A percentile compares a stretch with the other conserved stretches of the same genome.
phyloP scores from a whole-genome alignment of 2,329 filamentous ascomycete species.

The Aspergillus sp. region DNA sequence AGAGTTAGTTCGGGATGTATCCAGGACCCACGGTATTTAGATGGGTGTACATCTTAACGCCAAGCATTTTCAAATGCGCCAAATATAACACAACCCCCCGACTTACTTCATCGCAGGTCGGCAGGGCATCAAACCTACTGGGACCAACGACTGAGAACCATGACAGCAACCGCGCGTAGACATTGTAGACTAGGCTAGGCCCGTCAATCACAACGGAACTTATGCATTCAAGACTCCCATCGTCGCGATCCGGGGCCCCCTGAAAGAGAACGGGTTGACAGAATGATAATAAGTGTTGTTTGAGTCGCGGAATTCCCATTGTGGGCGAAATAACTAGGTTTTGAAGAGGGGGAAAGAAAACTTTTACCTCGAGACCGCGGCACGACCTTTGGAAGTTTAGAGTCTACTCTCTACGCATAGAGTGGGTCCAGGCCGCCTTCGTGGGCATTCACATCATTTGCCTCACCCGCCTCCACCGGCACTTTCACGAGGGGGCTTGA shows the following conservation, averaged over 20 bases:
- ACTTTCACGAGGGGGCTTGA: too few relatives aligned
- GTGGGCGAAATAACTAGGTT: too few relatives aligned
- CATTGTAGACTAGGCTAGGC: constrained; percentile 72
- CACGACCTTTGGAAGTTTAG: too few relatives aligned
- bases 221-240: constrained; percentile 16
- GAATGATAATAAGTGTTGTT: constrained; percentile 31
- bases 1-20: constrained; percentile 13
- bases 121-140: constrained; percentile 53
- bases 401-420: too few relatives aligned
- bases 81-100: constrained; percentile 63
- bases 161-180: constrained; percentile 59
- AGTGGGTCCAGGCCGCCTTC: too few relatives aligned
- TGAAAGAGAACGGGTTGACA: constrained; percentile 26
- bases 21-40: constrained; percentile 3
- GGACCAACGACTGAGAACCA: constrained; percentile 33
- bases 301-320: constrained; percentile 38
- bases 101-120: constrained; percentile 65
- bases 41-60: constrained; percentile 65
- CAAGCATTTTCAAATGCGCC: constrained; percentile 54
- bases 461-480: too few relatives aligned
- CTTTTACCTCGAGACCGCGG: too few relatives aligned
- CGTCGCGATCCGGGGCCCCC: not conserved
- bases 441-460: too few relatives aligned
- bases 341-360: too few relatives aligned
- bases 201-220: constrained; percentile 66